Evolutionary conservation across 2,329 filamentous ascomycete species (phyloP).

Genomic region (Aureobasidium subglaciale): DNA sequence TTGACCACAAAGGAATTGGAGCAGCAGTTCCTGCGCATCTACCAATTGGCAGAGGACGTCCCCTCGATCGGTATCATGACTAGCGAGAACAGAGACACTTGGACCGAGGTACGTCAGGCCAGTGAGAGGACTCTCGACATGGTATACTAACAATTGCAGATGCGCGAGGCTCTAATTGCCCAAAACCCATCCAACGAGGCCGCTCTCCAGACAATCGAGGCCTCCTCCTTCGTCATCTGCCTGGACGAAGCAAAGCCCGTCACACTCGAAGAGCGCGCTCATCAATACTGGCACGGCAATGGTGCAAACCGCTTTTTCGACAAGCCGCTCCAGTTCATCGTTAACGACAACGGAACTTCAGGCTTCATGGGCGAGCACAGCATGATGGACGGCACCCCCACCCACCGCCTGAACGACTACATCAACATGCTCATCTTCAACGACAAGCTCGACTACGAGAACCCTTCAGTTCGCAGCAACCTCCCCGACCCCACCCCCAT

Average conservation of each 20-base stretch:
- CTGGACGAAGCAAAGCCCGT: conserved; percentile 86
- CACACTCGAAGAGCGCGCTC: conserved; percentile 89
- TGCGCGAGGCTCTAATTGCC: conserved; percentile 66
- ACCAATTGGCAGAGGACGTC: conserved; percentile 65
- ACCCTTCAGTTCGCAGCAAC: conserved; percentile 69
- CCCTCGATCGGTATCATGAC: conserved; percentile 79
- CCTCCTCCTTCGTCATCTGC: conserved; percentile 84
- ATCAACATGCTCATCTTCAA: conserved; percentile 86
- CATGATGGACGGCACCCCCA: conserved; percentile 99
- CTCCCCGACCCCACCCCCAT: conserved; percentile 74
- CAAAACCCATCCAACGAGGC: conserved; percentile 73
- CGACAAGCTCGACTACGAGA: conserved; percentile 86
- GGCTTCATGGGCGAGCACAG: conserved; percentile 98
- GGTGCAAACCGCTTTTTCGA: conserved; percentile 95
- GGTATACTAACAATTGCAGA: conserved; percentile 19
- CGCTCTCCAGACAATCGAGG: conserved; percentile 73
- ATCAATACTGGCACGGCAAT: conserved; percentile 97
- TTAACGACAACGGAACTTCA: conserved; percentile 96
- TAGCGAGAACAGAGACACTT: conserved; percentile 86
- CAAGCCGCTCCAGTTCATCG: conserved; percentile 95
- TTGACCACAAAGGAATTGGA: conserved; percentile 87
- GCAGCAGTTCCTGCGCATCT: conserved; percentile 78
- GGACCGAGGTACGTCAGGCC: conserved; percentile 58
- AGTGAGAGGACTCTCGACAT: background rate
- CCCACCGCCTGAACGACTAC: conserved; percentile 93